Percentiles rank a stretch among this genome's conserved stretches.
phyloP scores from a whole-genome alignment of 2,329 filamentous ascomycete genomes.

The Venturia oleaginea region DNA sequence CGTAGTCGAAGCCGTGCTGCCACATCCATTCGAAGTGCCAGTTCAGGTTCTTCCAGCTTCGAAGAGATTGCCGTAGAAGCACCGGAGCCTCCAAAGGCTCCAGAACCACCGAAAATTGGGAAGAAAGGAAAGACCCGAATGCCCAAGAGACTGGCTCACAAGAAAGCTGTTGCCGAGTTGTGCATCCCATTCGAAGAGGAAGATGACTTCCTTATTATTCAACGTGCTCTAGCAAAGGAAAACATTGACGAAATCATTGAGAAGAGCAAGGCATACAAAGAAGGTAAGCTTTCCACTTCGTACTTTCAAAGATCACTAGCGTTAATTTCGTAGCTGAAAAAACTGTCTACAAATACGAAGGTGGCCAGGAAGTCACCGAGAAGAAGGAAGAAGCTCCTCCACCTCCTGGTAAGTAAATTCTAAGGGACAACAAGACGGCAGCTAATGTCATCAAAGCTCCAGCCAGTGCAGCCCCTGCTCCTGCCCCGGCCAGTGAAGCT shows the following conservation, averaged over 20 bases:
- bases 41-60: constrained; percentile 34
- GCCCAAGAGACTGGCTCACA: constrained; percentile 69
- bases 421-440: background rate
- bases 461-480: background rate
- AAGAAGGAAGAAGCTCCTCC: constrained; percentile 21
- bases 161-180: constrained; percentile 71
- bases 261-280: constrained; percentile 62
- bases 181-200: constrained; percentile 84
- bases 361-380: constrained; percentile 20
- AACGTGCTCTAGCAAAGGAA: constrained; percentile 75
- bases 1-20: constrained; percentile 18
- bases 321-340: constrained; percentile 20
- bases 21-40: constrained; percentile 23
- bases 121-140: constrained; percentile 82
- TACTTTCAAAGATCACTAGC: constrained; percentile 31
- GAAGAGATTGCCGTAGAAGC: constrained; percentile 21
- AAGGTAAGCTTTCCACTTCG: background rate
- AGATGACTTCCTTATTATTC: constrained; percentile 66
- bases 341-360: constrained; percentile 29
- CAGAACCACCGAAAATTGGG: constrained; percentile 25
- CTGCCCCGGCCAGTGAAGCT: too few species aligned
- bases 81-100: constrained; percentile 16
- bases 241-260: constrained; percentile 87
- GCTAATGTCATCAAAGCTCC: background rate
- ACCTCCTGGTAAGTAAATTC: background rate